Evolutionary conservation across 257 asterid genomes (phyloP).

Genomic region (Solanum lignicaule): DNA sequence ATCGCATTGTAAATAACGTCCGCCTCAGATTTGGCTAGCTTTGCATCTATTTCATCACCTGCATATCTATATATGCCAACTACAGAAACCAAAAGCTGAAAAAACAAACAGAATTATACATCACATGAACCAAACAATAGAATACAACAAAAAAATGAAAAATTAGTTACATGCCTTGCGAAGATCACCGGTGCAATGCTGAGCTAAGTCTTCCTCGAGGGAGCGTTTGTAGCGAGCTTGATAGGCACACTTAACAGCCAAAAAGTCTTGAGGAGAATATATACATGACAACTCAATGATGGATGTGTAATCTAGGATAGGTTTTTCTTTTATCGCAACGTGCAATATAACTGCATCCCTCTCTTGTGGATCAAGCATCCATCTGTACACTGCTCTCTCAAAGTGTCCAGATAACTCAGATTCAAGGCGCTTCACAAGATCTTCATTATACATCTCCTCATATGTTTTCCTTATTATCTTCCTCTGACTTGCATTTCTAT

Average conservation of each 20-base stretch:
- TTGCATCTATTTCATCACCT: constrained; percentile 44
- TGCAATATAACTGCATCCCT: constrained; percentile 53
- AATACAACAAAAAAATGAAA: background rate
- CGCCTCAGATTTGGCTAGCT: constrained; percentile 50
- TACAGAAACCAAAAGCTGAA: constrained; percentile 51
- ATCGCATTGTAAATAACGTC: constrained; percentile 27
- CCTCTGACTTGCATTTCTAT: constrained; percentile 50
- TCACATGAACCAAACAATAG: background rate
- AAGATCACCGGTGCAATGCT: constrained; percentile 34
- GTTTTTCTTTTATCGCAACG: constrained; percentile 37
- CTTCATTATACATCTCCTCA: constrained; percentile 52
- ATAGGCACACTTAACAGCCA: constrained; percentile 55
- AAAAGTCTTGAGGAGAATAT: constrained; percentile 40
- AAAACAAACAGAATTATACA: background rate
- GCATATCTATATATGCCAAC: constrained; percentile 35
- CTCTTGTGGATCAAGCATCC: constrained; percentile 66
- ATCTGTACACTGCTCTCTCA: constrained; percentile 73
- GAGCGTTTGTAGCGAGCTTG: constrained; percentile 55
- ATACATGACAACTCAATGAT: constrained; percentile 41
- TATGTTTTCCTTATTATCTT: constrained; percentile 51
- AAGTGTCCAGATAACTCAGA: constrained; percentile 58
- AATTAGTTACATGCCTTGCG: constrained; percentile 32
- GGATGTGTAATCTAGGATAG: constrained; percentile 30
- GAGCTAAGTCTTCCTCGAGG: constrained; percentile 68
- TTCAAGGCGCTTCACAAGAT: constrained; percentile 66